Evolutionary conservation across 2,329 filamentous ascomycete species (phyloP).

Genomic region (Penicillium janthinellum): DNA sequence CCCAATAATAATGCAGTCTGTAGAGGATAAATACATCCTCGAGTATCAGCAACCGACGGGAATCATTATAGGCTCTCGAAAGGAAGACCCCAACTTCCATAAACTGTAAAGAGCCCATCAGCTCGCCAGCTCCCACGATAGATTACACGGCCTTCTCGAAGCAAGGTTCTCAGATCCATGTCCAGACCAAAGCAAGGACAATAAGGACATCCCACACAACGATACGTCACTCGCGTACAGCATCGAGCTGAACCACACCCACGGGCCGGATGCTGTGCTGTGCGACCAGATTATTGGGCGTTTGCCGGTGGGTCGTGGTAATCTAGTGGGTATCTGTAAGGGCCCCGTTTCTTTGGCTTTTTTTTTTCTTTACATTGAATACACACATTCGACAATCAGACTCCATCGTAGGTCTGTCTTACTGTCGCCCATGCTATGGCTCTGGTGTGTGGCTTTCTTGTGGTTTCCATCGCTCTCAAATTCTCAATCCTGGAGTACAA

Average conservation of each 20-base stretch:
- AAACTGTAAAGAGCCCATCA: too few relatives aligned
- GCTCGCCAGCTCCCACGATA: neutral
- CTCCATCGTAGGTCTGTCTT: neutral
- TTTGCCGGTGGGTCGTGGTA: constrained; percentile 15
- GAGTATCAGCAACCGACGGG: too few relatives aligned
- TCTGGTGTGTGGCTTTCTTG: neutral
- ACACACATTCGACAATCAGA: neutral
- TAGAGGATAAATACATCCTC: neutral
- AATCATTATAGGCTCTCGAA: too few relatives aligned
- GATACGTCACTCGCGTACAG: constrained; percentile 21
- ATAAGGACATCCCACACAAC: constrained; percentile 10
- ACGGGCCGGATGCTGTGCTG: constrained; percentile 12
- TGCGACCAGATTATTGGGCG: constrained; percentile 14
- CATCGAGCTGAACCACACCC: constrained; percentile 20
- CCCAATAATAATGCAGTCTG: neutral
- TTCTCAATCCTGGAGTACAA: neutral
- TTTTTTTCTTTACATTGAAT: neutral
- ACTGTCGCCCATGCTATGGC: neutral
- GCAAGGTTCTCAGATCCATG: constrained; percentile 25
- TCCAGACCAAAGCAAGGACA: constrained; percentile 16
- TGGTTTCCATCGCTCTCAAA: neutral
- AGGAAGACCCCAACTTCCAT: too few relatives aligned
- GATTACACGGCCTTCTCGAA: constrained; percentile 18
- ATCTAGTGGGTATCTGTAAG: constrained; percentile 15
- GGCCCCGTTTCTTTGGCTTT: neutral